Percentiles rank a stretch among this genome's conserved stretches.
Evolutionary conservation across 768 basidiomycete genomes (phyloP).

Genomic region (Hygrocybe punicea): DNA sequence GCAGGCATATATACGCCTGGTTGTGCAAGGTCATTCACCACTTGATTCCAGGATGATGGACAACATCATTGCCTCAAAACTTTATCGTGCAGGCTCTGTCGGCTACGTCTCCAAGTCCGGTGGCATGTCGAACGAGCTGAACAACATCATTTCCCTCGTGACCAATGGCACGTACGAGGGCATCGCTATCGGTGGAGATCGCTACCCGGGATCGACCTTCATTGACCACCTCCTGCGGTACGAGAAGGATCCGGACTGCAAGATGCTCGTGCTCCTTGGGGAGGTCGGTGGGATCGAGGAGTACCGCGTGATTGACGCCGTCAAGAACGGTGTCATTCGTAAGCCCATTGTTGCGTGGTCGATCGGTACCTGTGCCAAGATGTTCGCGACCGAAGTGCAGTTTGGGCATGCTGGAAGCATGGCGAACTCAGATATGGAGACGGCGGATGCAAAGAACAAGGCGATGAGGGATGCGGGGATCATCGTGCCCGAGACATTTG

Average conservation of each 20-base stretch:
- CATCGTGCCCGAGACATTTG: slow-evolving; percentile 96
- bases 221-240: slow-evolving; percentile 98
- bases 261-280: slow-evolving; percentile 97
- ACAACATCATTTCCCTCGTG: slow-evolving; percentile 95
- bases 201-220: slow-evolving; percentile 97
- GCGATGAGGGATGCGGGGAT: slow-evolving; percentile 95
- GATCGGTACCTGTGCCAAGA: slow-evolving; percentile 99
- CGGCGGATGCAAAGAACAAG: slow-evolving; percentile 95
- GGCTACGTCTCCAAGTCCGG: slow-evolving; percentile 99
- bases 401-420: slow-evolving; percentile 98
- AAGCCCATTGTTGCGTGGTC: slow-evolving; percentile 99
- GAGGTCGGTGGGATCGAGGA: slow-evolving; percentile 99
- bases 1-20: neutral
- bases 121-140: slow-evolving; percentile 99
- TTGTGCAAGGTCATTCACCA: slow-evolving; percentile 5
- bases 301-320: slow-evolving; percentile 97
- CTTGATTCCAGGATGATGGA: slow-evolving; percentile 84
- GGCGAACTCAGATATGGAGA: slow-evolving; percentile 97
- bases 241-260: slow-evolving; percentile 95
- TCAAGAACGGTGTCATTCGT: slow-evolving; percentile 87
- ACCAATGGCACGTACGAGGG: slow-evolving; percentile 99
- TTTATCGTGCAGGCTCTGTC: slow-evolving; percentile 95
- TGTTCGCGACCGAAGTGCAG: slow-evolving; percentile 99
- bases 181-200: slow-evolving; percentile 99
- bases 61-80: slow-evolving; percentile 98